Percentiles rank a stretch among this genome's conserved stretches.
Evolutionary conservation across 2,329 filamentous ascomycete species (phyloP).

Genomic region (Colletotrichum trifolii): DNA sequence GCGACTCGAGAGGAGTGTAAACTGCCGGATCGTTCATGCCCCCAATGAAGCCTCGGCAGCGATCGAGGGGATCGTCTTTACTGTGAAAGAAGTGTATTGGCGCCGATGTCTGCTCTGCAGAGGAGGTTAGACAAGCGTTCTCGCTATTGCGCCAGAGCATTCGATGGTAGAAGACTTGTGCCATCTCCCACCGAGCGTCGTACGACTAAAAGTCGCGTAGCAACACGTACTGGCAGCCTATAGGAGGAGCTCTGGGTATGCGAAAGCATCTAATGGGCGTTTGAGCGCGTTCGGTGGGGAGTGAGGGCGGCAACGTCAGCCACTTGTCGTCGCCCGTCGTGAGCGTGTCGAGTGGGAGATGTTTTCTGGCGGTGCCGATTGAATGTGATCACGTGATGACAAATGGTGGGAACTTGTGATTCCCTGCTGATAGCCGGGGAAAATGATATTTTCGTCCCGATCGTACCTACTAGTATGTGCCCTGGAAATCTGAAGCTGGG

Average conservation of each 20-base stretch:
- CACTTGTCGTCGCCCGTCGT: constrained; percentile 29
- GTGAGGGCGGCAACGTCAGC: constrained; percentile 26
- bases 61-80: constrained; percentile 66
- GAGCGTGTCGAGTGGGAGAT: constrained; percentile 26
- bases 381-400: constrained; percentile 24
- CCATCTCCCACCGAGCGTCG: constrained; percentile 25
- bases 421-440: constrained; percentile 15
- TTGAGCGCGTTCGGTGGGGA: constrained; percentile 28
- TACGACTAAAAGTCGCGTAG: constrained; percentile 34
- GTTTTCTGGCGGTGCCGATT: constrained; percentile 23
- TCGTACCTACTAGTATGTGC: background rate
- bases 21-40: constrained; percentile 68
- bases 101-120: constrained; percentile 58
- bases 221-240: constrained; percentile 37
- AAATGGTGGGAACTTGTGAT: constrained; percentile 22
- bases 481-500: no score
- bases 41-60: constrained; percentile 65
- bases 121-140: constrained; percentile 19
- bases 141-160: no score
- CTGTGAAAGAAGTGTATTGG: constrained; percentile 64
- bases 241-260: constrained; percentile 34
- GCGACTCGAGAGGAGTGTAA: constrained; percentile 87
- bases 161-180: background rate
- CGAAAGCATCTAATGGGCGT: constrained; percentile 32
- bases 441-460: constrained; percentile 30